Conservation (phyloP, 805 yeast genomes). For the Metschnikowia henanensis region DNA sequence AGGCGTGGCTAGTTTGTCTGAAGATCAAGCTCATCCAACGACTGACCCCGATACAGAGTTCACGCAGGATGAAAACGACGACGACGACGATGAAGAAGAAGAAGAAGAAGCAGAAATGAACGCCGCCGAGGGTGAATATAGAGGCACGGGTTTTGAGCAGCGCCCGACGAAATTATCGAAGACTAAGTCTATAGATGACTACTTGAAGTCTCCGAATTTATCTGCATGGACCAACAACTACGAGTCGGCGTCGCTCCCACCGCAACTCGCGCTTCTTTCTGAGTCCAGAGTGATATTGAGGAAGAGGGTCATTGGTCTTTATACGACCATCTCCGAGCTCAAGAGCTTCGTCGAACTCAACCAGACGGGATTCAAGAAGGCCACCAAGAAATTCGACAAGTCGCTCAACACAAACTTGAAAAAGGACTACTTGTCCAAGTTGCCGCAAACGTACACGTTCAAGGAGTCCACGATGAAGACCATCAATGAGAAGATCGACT, state of each 20-base stretch:
- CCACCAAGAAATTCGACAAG: slow-evolving; percentile 54
- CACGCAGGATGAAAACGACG: slow-evolving; percentile 24
- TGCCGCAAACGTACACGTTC: slow-evolving; percentile 45
- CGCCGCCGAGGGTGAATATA: slow-evolving; percentile 4
- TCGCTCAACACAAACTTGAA: slow-evolving; percentile 45
- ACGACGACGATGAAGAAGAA: slow-evolving; percentile 12
- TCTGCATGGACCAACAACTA: slow-evolving; percentile 21
- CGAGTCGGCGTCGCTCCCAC: slow-evolving; percentile 16
- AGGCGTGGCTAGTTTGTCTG: slow-evolving; percentile 20
- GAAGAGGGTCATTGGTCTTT: slow-evolving; percentile 45
- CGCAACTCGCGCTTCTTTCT: slow-evolving; percentile 19
- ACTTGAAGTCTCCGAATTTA: slow-evolving; percentile 37
- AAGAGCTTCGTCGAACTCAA: slow-evolving; percentile 52
- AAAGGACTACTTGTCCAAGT: slow-evolving; percentile 46
- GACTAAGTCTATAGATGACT: slow-evolving; percentile 32
- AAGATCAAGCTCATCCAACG: slow-evolving; percentile 18
- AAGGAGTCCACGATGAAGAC: slow-evolving; percentile 28
- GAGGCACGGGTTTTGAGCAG: slow-evolving; percentile 3
- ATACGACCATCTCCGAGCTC: slow-evolving; percentile 47
- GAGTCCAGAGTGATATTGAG: slow-evolving; percentile 53
- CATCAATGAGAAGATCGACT: slow-evolving; percentile 33
- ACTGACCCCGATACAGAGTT: slow-evolving; percentile 39
- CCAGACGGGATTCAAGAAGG: slow-evolving; percentile 53
- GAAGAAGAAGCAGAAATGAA: slow-evolving; percentile 10
- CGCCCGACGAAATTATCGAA: slow-evolving; percentile 12